Conservation (phyloP, 73 alveolate genomes). For the Durusdinium trenchii region DNA sequence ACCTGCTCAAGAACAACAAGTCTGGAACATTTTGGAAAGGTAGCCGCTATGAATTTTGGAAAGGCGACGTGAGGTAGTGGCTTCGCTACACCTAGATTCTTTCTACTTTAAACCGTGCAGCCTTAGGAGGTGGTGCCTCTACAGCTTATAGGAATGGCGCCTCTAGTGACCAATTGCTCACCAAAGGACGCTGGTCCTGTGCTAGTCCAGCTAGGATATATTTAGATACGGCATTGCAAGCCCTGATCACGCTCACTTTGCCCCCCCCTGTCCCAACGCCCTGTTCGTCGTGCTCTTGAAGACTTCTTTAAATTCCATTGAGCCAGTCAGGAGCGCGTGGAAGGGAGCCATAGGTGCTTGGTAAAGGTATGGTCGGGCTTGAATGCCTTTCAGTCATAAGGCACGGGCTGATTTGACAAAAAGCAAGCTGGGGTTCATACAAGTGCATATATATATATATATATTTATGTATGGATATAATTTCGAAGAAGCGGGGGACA, state of each 20-base stretch:
- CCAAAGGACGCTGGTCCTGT: background rate
- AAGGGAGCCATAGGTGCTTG: no score
- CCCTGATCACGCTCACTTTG: background rate
- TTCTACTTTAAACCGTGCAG: background rate
- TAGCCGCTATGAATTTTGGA: background rate
- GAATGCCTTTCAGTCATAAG: no score
- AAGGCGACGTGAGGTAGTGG: background rate
- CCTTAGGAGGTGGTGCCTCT: background rate
- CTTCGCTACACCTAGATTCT: background rate
- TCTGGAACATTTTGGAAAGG: background rate
- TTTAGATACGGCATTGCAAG: background rate
- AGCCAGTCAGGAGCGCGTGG: no score
- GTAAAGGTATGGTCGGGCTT: no score
- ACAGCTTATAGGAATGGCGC: background rate
- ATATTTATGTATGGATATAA: no score
- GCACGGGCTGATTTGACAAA: no score
- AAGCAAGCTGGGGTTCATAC: no score
- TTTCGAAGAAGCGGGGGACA: no score
- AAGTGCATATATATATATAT: no score
- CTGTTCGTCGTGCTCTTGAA: no score
- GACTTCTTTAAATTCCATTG: no score
- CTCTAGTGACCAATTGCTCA: background rate
- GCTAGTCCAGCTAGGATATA: background rate
- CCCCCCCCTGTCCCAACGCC: background rate
- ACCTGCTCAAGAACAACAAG: background rate